Percentiles rank a stretch among this genome's conserved stretches.
phyloP scores from a whole-genome alignment of 768 basidiomycete genomes.

The Brasilioporus rufonigricans region DNA sequence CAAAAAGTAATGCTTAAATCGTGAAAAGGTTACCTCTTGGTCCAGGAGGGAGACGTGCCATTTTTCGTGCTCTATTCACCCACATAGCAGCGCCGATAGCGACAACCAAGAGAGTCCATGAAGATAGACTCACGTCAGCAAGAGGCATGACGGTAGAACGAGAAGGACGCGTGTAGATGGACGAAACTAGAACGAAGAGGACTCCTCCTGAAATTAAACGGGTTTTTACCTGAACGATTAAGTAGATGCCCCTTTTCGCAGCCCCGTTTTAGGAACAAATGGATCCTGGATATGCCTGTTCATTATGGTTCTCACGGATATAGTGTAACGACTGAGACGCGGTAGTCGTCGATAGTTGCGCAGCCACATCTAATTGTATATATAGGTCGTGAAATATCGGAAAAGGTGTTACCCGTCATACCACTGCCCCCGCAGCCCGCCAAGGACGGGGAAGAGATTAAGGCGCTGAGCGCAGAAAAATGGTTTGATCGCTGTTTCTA shows the following conservation, averaged over 20 bases:
- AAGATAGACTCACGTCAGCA: not conserved
- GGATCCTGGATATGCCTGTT: not conserved
- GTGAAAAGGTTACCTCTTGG: not conserved
- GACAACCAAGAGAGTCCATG: not conserved
- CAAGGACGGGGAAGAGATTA: too few relatives aligned
- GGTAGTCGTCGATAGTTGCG: not conserved
- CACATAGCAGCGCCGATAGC: not conserved
- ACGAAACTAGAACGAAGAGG: not conserved
- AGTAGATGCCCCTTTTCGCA: not conserved
- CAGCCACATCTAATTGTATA: not conserved
- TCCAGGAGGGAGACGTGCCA: constrained; percentile 1
- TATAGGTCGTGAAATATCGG: too few relatives aligned
- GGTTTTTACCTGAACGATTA: not conserved
- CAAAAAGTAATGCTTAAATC: not conserved
- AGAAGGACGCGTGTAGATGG: not conserved
- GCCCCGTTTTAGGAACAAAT: not conserved
- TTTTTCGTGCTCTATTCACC: not conserved
- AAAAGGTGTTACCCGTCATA: not conserved
- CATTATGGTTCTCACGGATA: too few relatives aligned
- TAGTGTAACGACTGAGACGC: too few relatives aligned
- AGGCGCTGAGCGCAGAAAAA: not conserved
- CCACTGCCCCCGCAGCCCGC: not conserved
- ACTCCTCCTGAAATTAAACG: not conserved
- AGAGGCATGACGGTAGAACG: not conserved
- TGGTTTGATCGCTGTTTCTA: not conserved